Evolutionary conservation across 2,329 filamentous ascomycete species (phyloP).

Genomic region (Cladosporium sp.): DNA sequence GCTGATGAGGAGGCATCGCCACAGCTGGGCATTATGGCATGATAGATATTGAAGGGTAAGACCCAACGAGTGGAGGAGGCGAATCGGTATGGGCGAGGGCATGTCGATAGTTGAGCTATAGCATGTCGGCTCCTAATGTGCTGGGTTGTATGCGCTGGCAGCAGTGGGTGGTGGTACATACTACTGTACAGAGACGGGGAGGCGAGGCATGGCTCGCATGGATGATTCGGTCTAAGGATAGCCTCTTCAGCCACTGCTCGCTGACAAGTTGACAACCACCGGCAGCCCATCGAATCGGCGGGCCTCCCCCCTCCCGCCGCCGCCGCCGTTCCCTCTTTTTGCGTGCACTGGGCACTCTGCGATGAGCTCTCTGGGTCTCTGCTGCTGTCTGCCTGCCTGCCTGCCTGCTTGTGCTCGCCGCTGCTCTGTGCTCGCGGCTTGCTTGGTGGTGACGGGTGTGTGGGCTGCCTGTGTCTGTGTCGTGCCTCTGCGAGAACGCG

Average conservation of each 20-base stretch:
- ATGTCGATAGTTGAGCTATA: constrained; percentile 2
- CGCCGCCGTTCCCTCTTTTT: constrained; percentile 2
- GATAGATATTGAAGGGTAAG: neutral
- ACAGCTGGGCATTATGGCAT: constrained; percentile 12
- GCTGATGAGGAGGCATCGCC: neutral
- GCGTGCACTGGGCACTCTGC: constrained; percentile 8
- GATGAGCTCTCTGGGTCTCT: neutral
- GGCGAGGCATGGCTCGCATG: neutral
- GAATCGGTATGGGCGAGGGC: neutral
- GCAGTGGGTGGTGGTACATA: neutral
- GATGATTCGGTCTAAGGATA: constrained; percentile 4
- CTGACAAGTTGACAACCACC: neutral
- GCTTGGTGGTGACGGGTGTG: constrained; percentile 9
- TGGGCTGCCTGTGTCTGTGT: neutral
- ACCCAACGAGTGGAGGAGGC: neutral
- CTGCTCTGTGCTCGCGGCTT: neutral
- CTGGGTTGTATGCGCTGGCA: constrained; percentile 9
- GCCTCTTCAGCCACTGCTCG: constrained; percentile 7
- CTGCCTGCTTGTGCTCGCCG: neutral
- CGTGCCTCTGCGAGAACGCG: neutral
- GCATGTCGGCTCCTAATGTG: neutral
- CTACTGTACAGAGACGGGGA: neutral
- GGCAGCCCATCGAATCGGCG: neutral
- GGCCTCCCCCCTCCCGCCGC: constrained; percentile 10
- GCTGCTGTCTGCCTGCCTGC: neutral